Base-by-base conservation (phyloP, 1,284 basidiomycete genomes). In the Cryptococcus sp. region DNA sequence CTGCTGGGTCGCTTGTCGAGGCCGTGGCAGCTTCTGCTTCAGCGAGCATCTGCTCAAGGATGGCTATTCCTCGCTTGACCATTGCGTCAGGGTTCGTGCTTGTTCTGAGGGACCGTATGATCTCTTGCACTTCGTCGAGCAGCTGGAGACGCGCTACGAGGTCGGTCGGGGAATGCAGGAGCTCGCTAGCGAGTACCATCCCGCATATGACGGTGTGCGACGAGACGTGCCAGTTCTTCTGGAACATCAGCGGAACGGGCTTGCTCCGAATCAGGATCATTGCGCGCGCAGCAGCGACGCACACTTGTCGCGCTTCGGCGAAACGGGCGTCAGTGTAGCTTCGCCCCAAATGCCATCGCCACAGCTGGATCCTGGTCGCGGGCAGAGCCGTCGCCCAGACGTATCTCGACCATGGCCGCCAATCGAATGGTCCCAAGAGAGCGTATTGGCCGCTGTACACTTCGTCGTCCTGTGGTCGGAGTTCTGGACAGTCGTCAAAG, bases 211-310 rank as follows among this genome's bases (percentile, higher is more conserved):
- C 65, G 0, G 65, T 63, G 54, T 66, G 64, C 6, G 65, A 64
- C 7, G 65, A 61, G 17, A 69, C 17, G 54, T 64, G 61, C 67
- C 67, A 69, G 23, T 63, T 57, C 27, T 65, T 63, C 51, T 60
- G 65, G 59, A 65, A 69, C 62, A 69, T 65, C 39, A 59, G 53
- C 23, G 67, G 67, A 2, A 67, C 67, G 42, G 60, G 65, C 27
- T 61, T 64, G 48, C 52, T 46, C 50, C 65, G 62, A 35, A 57
- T 59, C 15, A 61, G 53, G 16, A 69, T 50, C 23, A 63, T 64
- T 48, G 64, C 62, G 13, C 67, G 56, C 1, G 67, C 65, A 1
- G 67, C 65, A 13, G 51, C 56, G 13, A 69, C 57, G 23, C 67
- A 69, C 2, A 54, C 60, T 45, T 62, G 52, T 31, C 67, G 50